Conservation (phyloP, 2,329 filamentous ascomycete genomes). For the Scortechinia acanthostroma region DNA sequence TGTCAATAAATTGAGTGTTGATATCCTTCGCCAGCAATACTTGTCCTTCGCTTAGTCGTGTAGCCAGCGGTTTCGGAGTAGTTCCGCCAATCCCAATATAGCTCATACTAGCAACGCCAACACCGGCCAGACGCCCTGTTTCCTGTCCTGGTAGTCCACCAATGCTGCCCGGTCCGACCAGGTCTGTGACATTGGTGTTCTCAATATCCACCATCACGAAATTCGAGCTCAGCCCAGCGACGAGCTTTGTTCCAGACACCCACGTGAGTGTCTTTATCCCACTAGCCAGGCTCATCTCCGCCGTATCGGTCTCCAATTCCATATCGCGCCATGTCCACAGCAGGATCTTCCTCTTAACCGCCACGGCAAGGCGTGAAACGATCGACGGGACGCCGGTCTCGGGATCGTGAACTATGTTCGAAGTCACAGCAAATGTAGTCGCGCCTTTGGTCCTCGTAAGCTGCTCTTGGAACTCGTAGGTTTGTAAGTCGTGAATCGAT, state of each 20-base stretch:
- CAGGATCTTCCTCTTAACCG: conserved; percentile 58
- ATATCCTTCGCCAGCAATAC: conserved; percentile 60
- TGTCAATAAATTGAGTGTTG: conserved; percentile 60
- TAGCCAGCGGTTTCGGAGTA: conserved; percentile 61
- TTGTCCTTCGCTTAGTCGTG: conserved; percentile 48
- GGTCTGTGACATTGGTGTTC: conserved; percentile 42
- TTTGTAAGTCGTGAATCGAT: conserved; percentile 58
- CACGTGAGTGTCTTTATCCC: conserved; percentile 60
- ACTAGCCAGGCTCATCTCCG: conserved; percentile 50
- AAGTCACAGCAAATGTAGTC: conserved; percentile 55
- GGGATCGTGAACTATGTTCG: conserved; percentile 59
- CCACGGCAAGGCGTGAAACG: conserved; percentile 57
- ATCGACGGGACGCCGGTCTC: conserved; percentile 56
- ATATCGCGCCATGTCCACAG: conserved; percentile 67
- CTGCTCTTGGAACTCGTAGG: conserved; percentile 52
- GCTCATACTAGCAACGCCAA: conserved; percentile 59
- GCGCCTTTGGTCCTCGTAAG: conserved; percentile 57
- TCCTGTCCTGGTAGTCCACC: conserved; percentile 27
- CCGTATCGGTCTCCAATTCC: conserved; percentile 45
- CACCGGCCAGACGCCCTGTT: conserved; percentile 34
- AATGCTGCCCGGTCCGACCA: conserved; percentile 48
- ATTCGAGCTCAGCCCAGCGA: conserved; percentile 50
- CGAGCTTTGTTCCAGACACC: conserved; percentile 54
- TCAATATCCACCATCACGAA: conserved; percentile 60
- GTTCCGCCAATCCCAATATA: conserved; percentile 64